Evolutionary conservation across 2,329 filamentous ascomycete species (phyloP).

Genomic region (Diaporthe sp.): DNA sequence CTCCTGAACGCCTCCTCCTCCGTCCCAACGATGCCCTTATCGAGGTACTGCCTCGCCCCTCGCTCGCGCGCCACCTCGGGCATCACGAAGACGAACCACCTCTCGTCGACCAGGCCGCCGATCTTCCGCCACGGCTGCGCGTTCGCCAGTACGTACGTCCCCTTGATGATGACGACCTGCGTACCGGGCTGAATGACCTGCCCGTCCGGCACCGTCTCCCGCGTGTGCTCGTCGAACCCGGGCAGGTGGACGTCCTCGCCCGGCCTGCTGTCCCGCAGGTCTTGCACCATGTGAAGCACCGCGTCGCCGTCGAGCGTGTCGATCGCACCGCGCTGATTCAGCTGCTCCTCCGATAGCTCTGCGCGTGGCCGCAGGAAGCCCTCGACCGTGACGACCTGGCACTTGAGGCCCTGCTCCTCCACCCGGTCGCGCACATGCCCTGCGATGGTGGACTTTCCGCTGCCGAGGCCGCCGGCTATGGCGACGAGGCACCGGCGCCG

Average conservation of each 20-base stretch:
- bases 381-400: conserved; percentile 8
- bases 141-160: conserved; percentile 10
- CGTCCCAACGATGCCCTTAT: conserved; percentile 12
- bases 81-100: conserved; percentile 23
- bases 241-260: conserved; percentile 8
- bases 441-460: conserved; percentile 24
- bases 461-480: conserved; percentile 16
- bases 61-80: conserved; percentile 20
- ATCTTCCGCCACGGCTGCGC: conserved; percentile 25
- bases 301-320: conserved; percentile 26
- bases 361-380: conserved; percentile 4
- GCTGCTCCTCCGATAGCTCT: conserved; percentile 1
- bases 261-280: conserved; percentile 3
- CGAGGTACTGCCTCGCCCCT: conserved; percentile 14
- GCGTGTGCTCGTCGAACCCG: conserved; percentile 22
- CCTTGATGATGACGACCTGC: conserved; percentile 28
- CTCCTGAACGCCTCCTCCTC: conserved; percentile 25
- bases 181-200: background rate
- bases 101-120: background rate
- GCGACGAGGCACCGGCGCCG: conserved; percentile 13
- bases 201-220: background rate
- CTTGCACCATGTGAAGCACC: conserved; percentile 24
- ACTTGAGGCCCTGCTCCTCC: conserved; percentile 9
- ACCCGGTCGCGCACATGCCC: conserved; percentile 19
- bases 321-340: conserved; percentile 1